Percentiles rank a stretch among this genome's conserved stretches.
Conservation (phyloP, 225 moss, liverwort and hornwort species). For the Pleurozium schreberi region DNA sequence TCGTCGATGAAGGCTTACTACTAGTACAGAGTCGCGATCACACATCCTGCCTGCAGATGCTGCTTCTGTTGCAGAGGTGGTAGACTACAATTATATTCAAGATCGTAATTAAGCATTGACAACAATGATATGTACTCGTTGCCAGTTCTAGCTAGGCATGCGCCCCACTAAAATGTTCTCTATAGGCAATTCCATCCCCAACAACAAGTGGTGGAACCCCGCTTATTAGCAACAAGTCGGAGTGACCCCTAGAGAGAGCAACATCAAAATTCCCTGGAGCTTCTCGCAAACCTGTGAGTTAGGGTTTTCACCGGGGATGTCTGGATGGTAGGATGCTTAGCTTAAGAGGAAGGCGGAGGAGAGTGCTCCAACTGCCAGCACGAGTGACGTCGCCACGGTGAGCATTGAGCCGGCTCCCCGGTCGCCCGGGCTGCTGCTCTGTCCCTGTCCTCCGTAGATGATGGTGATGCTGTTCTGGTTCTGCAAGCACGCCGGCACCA, state of each 20-base stretch:
- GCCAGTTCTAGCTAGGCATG: neutral
- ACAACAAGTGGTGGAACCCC: neutral
- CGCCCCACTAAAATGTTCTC: neutral
- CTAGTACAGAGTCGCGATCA: neutral
- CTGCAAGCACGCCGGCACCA: conserved; percentile 26
- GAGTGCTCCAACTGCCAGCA: conserved; percentile 4
- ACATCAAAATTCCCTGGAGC: conserved; percentile 10
- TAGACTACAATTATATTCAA: neutral
- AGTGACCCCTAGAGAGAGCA: neutral
- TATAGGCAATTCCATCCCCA: neutral
- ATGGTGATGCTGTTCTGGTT: conserved; percentile 21
- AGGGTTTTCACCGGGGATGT: neutral
- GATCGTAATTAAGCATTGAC: neutral
- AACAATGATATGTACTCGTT: neutral
- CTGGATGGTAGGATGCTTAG: neutral
- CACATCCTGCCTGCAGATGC: neutral
- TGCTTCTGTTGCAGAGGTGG: neutral
- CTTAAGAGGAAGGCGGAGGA: conserved; percentile 5
- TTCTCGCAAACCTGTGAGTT: neutral
- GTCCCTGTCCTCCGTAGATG: conserved; percentile 12
- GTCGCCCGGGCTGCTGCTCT: conserved; percentile 30
- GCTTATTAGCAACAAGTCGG: neutral
- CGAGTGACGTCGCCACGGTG: neutral
- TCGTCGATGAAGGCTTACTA: neutral
- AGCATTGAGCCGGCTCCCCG: neutral